phyloP scores from a whole-genome alignment of 345 rosid genomes.

The Geranium brycei region DNA sequence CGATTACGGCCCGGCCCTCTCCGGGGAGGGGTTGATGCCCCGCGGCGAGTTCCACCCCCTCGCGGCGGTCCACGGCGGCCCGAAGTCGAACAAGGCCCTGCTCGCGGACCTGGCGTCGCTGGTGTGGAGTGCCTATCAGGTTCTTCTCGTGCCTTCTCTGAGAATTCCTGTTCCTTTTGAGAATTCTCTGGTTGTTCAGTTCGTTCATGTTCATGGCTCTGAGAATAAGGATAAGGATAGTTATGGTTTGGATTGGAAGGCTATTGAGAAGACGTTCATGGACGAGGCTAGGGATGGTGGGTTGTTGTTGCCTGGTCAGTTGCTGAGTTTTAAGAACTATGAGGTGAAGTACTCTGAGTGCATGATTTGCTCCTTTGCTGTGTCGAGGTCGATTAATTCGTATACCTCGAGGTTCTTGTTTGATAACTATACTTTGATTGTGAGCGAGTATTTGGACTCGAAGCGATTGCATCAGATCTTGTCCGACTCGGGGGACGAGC shows the following conservation, averaged over 20 bases:
- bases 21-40: slow-evolving; percentile 88
- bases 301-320: slow-evolving; percentile 70
- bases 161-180: slow-evolving; percentile 82
- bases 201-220: slow-evolving; percentile 56
- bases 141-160: slow-evolving; percentile 73
- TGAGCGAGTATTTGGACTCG: slow-evolving; percentile 92
- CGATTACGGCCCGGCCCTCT: slow-evolving; percentile 83
- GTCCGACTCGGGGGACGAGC: slow-evolving; percentile 69
- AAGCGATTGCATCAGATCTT: slow-evolving; percentile 75
- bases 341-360: slow-evolving; percentile 54
- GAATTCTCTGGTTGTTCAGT: slow-evolving; percentile 62
- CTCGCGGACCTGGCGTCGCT: slow-evolving; percentile 72
- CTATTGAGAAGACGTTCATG: slow-evolving; percentile 48
- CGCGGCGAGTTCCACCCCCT: slow-evolving; percentile 92
- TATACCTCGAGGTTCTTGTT: slow-evolving; percentile 92
- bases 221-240: slow-evolving; percentile 25
- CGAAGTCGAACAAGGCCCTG: slow-evolving; percentile 70
- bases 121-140: slow-evolving; percentile 88
- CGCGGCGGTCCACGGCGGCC: slow-evolving; percentile 69
- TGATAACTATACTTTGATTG: slow-evolving; percentile 88
- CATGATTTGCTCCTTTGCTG: slow-evolving; percentile 67
- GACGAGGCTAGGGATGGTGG: slow-evolving; percentile 59
- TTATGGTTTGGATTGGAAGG: slow-evolving; percentile 63
- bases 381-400: slow-evolving; percentile 66
- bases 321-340: slow-evolving; percentile 45